These are phyloP conservation scores for Pterulicium gracile DNA, from an alignment of 1,284 basidiomycete genomes.

Conservation along the genomic window DNA sequence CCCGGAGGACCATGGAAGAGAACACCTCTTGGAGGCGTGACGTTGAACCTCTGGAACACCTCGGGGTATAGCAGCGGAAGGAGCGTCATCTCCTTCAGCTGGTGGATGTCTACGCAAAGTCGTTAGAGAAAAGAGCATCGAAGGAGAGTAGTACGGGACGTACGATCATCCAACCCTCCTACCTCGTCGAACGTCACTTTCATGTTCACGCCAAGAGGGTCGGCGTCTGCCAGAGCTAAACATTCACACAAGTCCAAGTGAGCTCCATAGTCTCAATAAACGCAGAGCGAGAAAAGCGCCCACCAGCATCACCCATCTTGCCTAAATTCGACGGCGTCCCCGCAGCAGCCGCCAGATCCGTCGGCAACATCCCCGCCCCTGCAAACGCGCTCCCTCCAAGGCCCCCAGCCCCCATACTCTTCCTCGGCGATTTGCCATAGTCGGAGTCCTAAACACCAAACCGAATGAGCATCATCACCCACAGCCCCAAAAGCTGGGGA, in stretches of 20 bases:
- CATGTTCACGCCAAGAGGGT: conserved; percentile 90
- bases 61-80: conserved; percentile 95
- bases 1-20: conserved; percentile 96
- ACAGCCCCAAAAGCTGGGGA: conserved; percentile 3
- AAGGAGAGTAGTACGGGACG: conserved; percentile 18
- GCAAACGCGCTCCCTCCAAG: conserved; percentile 43
- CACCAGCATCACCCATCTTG: conserved; percentile 70
- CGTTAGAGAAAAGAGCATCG: conserved; percentile 4
- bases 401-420: conserved; percentile 43
- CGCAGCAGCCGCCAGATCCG: conserved; percentile 50
- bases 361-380: conserved; percentile 39
- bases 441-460: conserved; percentile 51
- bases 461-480: conserved; percentile 3
- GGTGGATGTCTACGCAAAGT: conserved; percentile 70
- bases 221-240: conserved; percentile 85
- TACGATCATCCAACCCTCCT: conserved; percentile 92
- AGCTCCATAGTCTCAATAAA: too few relatives aligned
- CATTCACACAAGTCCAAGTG: conserved; percentile 11
- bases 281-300: conserved; percentile 12
- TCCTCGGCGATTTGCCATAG: conserved; percentile 51
- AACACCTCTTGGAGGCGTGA: conserved; percentile 94
- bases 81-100: conserved; percentile 97
- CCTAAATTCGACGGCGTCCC: conserved; percentile 75
- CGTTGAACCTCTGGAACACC: conserved; percentile 90
- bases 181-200: conserved; percentile 96